Percentiles rank a stretch among this genome's conserved stretches.
phyloP scores from a whole-genome alignment of 2,329 filamentous ascomycete species.

The Aspergillus floridensis region DNA sequence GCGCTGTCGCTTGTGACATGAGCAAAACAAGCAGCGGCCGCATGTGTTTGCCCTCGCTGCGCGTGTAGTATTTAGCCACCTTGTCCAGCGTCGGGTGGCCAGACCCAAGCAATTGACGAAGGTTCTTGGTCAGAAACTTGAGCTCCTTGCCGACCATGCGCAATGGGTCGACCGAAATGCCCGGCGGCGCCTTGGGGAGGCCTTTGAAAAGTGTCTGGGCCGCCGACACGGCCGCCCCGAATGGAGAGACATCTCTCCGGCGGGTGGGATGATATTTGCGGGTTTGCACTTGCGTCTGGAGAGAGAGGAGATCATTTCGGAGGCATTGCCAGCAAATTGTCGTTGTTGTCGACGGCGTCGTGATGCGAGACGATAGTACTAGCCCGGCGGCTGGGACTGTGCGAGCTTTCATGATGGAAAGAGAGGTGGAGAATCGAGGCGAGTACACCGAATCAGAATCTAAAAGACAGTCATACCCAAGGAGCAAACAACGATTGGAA shows the following conservation, averaged over 20 bases:
- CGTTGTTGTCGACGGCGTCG: slow-evolving; percentile 25
- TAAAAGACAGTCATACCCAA: slow-evolving; percentile 5
- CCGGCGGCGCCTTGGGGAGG: slow-evolving; percentile 41
- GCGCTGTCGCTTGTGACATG: slow-evolving; percentile 91
- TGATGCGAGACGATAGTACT: slow-evolving; percentile 31
- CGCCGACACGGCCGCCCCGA: slow-evolving; percentile 50
- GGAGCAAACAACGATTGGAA: background rate
- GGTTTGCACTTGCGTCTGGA: slow-evolving; percentile 25
- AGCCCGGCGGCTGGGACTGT: slow-evolving; percentile 37
- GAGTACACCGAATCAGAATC: background rate
- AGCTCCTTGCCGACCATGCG: slow-evolving; percentile 92
- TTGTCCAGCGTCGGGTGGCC: slow-evolving; percentile 93
- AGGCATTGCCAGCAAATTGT: slow-evolving; percentile 43
- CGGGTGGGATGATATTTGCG: slow-evolving; percentile 42
- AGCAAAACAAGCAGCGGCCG: slow-evolving; percentile 90
- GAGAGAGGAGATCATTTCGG: slow-evolving; percentile 32
- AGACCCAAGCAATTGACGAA: slow-evolving; percentile 86
- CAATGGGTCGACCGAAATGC: slow-evolving; percentile 80
- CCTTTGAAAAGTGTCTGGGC: slow-evolving; percentile 51
- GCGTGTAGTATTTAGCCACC: slow-evolving; percentile 96
- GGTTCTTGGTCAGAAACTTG: slow-evolving; percentile 92
- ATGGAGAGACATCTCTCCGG: slow-evolving; percentile 40
- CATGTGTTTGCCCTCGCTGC: slow-evolving; percentile 94
- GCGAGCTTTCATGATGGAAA: slow-evolving; percentile 40
- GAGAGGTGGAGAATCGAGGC: slow-evolving; percentile 1